phyloP scores from a whole-genome alignment of 1,284 basidiomycete genomes.

The Trichosporon ovoides region DNA sequence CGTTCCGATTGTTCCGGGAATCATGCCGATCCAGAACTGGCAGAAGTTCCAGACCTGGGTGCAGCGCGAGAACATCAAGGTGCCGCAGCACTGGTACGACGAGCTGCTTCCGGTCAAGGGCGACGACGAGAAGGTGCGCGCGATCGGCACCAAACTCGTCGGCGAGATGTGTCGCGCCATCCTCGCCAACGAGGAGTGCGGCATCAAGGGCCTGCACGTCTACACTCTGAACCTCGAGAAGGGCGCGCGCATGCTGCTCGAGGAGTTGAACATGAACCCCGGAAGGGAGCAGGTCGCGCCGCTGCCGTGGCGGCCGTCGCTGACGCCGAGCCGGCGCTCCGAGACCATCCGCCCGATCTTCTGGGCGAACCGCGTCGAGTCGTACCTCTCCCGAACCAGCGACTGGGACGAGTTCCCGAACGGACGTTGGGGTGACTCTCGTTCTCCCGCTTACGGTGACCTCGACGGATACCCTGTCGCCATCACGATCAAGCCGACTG shows the following conservation, averaged over 20 bases:
- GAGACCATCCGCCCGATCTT: conserved; percentile 90
- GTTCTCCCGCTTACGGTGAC: conserved; percentile 95
- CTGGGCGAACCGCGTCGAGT: conserved; percentile 81
- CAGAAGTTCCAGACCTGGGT: conserved; percentile 93
- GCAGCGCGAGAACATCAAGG: conserved; percentile 73
- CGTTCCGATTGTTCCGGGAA: conserved; percentile 85
- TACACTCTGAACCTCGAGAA: conserved; percentile 99
- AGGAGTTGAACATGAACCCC: conserved; percentile 78
- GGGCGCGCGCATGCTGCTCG: conserved; percentile 84
- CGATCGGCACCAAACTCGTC: conserved; percentile 79
- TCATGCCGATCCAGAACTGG: conserved; percentile 98
- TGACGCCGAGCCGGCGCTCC: conserved; percentile 77
- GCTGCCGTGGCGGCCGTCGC: conserved; percentile 87
- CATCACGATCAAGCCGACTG: conserved; percentile 63
- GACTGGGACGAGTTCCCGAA: conserved; percentile 99
- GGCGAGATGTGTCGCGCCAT: conserved; percentile 81
- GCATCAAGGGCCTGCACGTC: conserved; percentile 83
- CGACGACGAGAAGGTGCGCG: conserved; percentile 83
- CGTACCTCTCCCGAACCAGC: conserved; percentile 80
- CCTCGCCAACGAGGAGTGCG: conserved; percentile 64
- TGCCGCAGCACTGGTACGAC: conserved; percentile 75
- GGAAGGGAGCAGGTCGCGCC: conserved; percentile 81
- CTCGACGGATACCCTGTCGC: conserved; percentile 88
- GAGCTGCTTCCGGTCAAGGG: conserved; percentile 84
- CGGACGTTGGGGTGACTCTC: conserved; percentile 94